Evolutionary conservation across 2,329 filamentous ascomycete species (phyloP).

Genomic region (Verticillium zaregamsianum): DNA sequence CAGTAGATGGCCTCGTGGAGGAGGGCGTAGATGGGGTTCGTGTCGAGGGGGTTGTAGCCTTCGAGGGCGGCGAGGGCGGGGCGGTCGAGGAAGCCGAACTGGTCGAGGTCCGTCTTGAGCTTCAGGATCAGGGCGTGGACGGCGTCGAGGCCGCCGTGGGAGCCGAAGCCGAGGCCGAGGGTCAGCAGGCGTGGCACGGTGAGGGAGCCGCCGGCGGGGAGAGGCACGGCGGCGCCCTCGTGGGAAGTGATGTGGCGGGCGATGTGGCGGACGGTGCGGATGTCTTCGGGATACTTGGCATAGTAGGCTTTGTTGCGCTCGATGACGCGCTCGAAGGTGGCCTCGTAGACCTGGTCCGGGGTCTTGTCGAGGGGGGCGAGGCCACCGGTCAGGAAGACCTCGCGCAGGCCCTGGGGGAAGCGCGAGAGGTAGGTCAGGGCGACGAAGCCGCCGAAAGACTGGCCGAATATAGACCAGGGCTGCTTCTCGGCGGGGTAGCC

Average conservation of each 20-base stretch:
- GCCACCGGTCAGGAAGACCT: conserved; percentile 82
- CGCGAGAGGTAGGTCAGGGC: conserved; percentile 78
- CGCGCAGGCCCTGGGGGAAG: conserved; percentile 70
- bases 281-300: conserved; percentile 78
- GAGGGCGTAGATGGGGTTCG: conserved; percentile 76
- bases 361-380: conserved; percentile 70
- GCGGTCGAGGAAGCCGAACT: conserved; percentile 71
- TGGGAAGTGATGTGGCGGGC: conserved; percentile 59
- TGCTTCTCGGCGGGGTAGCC: conserved; percentile 65
- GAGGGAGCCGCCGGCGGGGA: conserved; percentile 70
- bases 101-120: conserved; percentile 67
- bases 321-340: conserved; percentile 64
- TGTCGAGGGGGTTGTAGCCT: conserved; percentile 64
- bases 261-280: conserved; percentile 62
- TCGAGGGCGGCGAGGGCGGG: conserved; percentile 69
- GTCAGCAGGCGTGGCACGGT: conserved; percentile 73
- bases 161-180: conserved; percentile 73
- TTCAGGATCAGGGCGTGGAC: conserved; percentile 72
- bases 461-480: conserved; percentile 83
- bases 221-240: conserved; percentile 43
- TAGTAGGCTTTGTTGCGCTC: conserved; percentile 79
- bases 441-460: conserved; percentile 91
- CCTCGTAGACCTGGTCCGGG: conserved; percentile 71
- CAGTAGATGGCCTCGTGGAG: conserved; percentile 89
- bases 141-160: conserved; percentile 69